Evolutionary conservation across 1,284 basidiomycete genomes (phyloP), one percentile per base, ranked within the genome.

Genomic region (Cryptococcus maquisensis): DNA sequence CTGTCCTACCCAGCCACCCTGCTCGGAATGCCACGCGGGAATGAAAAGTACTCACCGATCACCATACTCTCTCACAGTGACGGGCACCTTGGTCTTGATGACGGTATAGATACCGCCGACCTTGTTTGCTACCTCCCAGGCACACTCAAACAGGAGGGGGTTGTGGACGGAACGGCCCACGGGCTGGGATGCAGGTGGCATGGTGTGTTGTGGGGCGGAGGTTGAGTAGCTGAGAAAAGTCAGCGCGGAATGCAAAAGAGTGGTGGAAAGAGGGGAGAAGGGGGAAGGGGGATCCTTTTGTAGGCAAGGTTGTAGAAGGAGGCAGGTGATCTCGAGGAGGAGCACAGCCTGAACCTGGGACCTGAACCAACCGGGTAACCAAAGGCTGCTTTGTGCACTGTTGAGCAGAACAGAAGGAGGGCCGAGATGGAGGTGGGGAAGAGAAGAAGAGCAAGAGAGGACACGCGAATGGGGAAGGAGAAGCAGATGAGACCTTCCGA

Each of bases 71-170:
- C 86, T 85, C 68, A 94, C 89, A 60, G 95, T 97, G 75, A 98
- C 90, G 55, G 95, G 95, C 50, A 96, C 93, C 75, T 98, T 98
- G 53, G 95, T 98, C 80, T 97, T 97, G 78, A 98, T 97, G 79
- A 98, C 94, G 61, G 94, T 98, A 83, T 98, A 98, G 79, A 97
- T 97, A 62, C 94, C 94, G 65, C 94, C 94, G 76, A 98, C 94
- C 79, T 94, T 95, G 83, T 95, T 95, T 37, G 88, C 91, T 67
- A 94, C 91, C 78, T 93, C 90, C 90, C 90, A 93, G 36, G 90
- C 90, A 71, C 86, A 88, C 73, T 93, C 90, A 72, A 93, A 93
- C 69, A 93, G 85, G 37, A 90, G 72, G 46, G 87, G 82, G 65
- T 85, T 82, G 70, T 84, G 83, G 47, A 90, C 85, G 74, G 90